These are phyloP conservation scores for Maudiozyma pseudohumilis DNA, from an alignment of 805 yeast species.

Conservation along the genomic window DNA sequence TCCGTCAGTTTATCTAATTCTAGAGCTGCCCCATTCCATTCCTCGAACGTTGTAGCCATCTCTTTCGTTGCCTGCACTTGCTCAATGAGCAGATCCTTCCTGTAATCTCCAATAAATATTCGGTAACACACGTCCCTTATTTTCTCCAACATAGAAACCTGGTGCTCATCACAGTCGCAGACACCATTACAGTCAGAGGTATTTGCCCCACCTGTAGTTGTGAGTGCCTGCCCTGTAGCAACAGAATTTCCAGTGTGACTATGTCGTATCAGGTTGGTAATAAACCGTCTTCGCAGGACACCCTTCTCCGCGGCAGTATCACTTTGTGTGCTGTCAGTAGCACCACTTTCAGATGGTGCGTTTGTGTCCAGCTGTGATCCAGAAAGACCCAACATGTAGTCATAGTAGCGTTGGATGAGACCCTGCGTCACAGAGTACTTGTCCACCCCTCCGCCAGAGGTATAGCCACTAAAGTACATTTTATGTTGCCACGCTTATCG, in stretches of 20 bases:
- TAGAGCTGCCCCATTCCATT: slow-evolving; percentile 59
- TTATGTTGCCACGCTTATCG: too few relatives aligned
- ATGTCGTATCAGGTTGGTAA: slow-evolving; percentile 3
- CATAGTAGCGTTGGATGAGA: slow-evolving; percentile 16
- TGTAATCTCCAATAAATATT: slow-evolving; percentile 16
- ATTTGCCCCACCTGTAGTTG: neutral
- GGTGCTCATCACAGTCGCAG: slow-evolving; percentile 1
- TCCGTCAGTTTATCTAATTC: slow-evolving; percentile 57
- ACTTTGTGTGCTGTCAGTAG: neutral
- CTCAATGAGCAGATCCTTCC: slow-evolving; percentile 31
- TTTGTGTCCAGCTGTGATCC: neutral
- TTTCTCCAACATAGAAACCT: slow-evolving; percentile 2
- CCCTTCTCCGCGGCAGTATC: neutral
- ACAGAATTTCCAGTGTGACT: neutral
- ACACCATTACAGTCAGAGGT: neutral
- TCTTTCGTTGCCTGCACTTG: slow-evolving; percentile 32
- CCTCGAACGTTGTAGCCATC: slow-evolving; percentile 39
- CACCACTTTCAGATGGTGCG: neutral
- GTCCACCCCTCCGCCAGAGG: too few relatives aligned
- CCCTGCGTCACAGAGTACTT: slow-evolving; percentile 19
- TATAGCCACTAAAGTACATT: too few relatives aligned
- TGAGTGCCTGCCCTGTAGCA: slow-evolving; percentile 4
- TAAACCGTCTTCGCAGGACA: neutral
- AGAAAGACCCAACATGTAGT: slow-evolving; percentile 4
- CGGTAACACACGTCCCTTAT: slow-evolving; percentile 11